phyloP scores from a whole-genome alignment of 75 land plant genomes.

The Picea glauca region DNA sequence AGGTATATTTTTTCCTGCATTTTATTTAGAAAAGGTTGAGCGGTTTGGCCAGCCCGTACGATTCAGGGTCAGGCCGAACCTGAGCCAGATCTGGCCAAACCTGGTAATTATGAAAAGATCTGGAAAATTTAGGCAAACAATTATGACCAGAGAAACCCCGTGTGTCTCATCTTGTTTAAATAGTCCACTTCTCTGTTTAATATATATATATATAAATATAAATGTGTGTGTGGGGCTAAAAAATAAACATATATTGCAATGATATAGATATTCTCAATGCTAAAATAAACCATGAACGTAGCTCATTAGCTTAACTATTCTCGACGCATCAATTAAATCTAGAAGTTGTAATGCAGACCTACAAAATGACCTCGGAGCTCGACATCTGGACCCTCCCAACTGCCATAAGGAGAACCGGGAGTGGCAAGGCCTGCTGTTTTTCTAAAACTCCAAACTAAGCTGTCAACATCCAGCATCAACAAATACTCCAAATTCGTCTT shows the following conservation, averaged over 20 bases:
- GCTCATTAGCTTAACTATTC: neutral
- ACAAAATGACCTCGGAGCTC: constrained; percentile 96
- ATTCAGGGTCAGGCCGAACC: too few relatives aligned
- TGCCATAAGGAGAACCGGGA: constrained; percentile 71
- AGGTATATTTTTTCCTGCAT: too few relatives aligned
- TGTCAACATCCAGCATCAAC: constrained; percentile 78
- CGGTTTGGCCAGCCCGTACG: too few relatives aligned
- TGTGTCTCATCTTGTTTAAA: too few relatives aligned
- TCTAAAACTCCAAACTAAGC: constrained; percentile 83
- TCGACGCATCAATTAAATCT: neutral
- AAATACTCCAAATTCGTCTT: constrained; percentile 85
- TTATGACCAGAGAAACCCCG: too few relatives aligned
- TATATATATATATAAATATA: neutral
- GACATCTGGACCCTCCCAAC: constrained; percentile 65
- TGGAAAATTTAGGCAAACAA: too few relatives aligned
- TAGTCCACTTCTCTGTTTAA: too few relatives aligned
- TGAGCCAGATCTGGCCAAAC: too few relatives aligned
- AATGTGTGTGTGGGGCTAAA: neutral
- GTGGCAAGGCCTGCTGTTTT: constrained; percentile 66
- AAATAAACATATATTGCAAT: neutral
- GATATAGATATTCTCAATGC: neutral
- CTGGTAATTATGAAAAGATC: too few relatives aligned
- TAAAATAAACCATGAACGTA: neutral
- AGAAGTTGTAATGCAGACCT: constrained; percentile 35
- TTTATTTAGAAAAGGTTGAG: too few relatives aligned